Base-by-base conservation (phyloP, 1,284 basidiomycete genomes). In the Melampsora medusae region DNA sequence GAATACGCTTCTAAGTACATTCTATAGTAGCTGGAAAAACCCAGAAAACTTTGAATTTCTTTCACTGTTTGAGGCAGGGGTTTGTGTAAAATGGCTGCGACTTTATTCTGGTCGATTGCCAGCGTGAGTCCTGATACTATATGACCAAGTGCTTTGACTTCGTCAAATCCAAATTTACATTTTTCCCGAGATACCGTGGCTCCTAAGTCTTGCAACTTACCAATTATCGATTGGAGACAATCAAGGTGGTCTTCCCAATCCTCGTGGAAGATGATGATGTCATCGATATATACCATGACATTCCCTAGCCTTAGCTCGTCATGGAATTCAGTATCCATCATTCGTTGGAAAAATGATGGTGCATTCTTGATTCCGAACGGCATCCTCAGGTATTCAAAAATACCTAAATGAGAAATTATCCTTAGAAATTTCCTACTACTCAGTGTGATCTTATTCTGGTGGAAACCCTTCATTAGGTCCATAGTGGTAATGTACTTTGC, bases 131-230 rank as follows among this genome's bases (percentile, higher is more conserved):
- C n/a, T n/a, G n/a, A n/a, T n/a, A 87, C 79, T 46, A 85, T 78
- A 73, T 83, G 83, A 0, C 86, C 85, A 0, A 87, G 14, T 12
- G 48, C 67, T 69, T 59, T 59, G 17, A 69, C 9, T 59, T 53
- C 53, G 12, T 28, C 17, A 35, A 14, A 69, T 4, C 67, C 67
- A 69, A 69, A 69, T 22, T 53, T 38, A 59, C 67, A 69, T 59
- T 69, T 69, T 10, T 59, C 38, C 3, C 38, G 14, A 38, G 67
- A 69, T 25, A 69, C n/a, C n/a, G n/a, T n/a, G n/a, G n/a, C n/a
- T n/a, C n/a, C n/a, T n/a, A n/a, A n/a, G n/a, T n/a, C n/a, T n/a
- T n/a, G n/a, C n/a, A n/a, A n/a, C n/a, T n/a, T n/a, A n/a, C n/a
- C n/a, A n/a, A n/a, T n/a, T n/a, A n/a, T n/a, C n/a, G n/a, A n/a